phyloP scores from a whole-genome alignment of 2,329 filamentous ascomycete genomes.

The Alternaria ethzedia region DNA sequence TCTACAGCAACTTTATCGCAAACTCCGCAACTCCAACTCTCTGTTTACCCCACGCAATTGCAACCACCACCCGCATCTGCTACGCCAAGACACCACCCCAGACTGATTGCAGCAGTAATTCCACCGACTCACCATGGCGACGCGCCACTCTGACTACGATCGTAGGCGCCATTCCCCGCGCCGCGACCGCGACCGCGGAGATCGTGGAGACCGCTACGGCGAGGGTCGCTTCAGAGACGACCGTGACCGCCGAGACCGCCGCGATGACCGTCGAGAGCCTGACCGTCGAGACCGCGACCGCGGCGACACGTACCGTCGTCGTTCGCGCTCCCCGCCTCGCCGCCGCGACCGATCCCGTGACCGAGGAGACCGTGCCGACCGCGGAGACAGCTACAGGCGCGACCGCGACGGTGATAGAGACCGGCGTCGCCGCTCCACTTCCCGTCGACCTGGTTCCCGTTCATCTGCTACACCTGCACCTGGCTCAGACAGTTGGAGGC shows the following conservation, averaged over 20 bases:
- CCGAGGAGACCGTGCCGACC: slow-evolving; percentile 47
- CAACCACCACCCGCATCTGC: background rate
- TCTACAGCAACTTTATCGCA: slow-evolving; percentile 1
- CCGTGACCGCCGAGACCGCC: slow-evolving; percentile 60
- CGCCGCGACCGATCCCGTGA: slow-evolving; percentile 20
- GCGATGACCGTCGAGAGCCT: slow-evolving; percentile 54
- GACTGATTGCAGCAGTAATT: slow-evolving; percentile 28
- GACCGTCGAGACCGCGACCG: slow-evolving; percentile 58
- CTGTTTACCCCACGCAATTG: slow-evolving; percentile 3
- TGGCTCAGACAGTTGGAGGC: background rate
- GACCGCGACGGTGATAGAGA: slow-evolving; percentile 67
- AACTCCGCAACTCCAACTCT: background rate
- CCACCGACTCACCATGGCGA: slow-evolving; percentile 47
- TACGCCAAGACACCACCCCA: slow-evolving; percentile 2
- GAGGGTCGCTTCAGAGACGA: slow-evolving; percentile 55
- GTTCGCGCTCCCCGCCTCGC: slow-evolving; percentile 8
- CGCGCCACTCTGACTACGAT: slow-evolving; percentile 71
- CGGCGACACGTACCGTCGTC: slow-evolving; percentile 8
- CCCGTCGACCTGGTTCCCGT: slow-evolving; percentile 64
- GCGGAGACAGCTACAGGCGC: slow-evolving; percentile 65
- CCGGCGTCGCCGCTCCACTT: slow-evolving; percentile 73
- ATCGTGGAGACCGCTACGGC: slow-evolving; percentile 56
- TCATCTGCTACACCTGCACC: slow-evolving; percentile 64
- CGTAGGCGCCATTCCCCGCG: slow-evolving; percentile 47
- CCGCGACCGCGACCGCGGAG: slow-evolving; percentile 31